Evolutionary conservation across 331 rosid genomes (phyloP).

Genomic region (Pyrus hybrid): DNA sequence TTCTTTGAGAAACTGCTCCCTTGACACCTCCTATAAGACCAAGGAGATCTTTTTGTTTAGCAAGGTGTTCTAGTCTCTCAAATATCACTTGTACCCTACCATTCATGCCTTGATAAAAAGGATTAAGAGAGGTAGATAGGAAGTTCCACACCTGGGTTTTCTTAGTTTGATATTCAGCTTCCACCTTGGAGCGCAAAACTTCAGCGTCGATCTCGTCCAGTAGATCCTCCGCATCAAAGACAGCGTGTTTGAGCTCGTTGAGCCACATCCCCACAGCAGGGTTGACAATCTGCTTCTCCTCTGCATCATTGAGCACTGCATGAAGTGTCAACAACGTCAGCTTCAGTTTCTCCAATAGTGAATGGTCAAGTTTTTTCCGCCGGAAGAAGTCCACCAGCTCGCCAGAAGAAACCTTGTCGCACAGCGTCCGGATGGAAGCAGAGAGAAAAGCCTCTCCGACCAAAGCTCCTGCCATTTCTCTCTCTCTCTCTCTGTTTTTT

Average conservation of each 20-base stretch:
- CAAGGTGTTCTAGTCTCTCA: not conserved
- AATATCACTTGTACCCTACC: too few relatives aligned
- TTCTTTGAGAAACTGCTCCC: too few relatives aligned
- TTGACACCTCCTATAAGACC: too few relatives aligned
- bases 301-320: conserved; percentile 20
- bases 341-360: not conserved
- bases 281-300: conserved; percentile 13
- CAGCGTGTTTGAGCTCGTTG: not conserved
- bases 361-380: not conserved
- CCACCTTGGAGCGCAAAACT: not conserved
- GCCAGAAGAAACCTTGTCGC: too few relatives aligned
- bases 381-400: not conserved
- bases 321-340: not conserved
- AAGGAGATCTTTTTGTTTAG: too few relatives aligned
- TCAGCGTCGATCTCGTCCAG: not conserved
- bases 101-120: not conserved
- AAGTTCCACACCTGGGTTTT: too few relatives aligned
- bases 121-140: too few relatives aligned
- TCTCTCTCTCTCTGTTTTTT: too few relatives aligned
- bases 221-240: conserved; percentile 9
- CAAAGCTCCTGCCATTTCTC: too few relatives aligned
- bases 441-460: too few relatives aligned
- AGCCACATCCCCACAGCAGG: not conserved
- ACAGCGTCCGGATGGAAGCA: too few relatives aligned
- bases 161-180: too few relatives aligned